Base-by-base conservation (phyloP, 176 grass and related monocot genomes). In the Oryza rufipogon region DNA sequence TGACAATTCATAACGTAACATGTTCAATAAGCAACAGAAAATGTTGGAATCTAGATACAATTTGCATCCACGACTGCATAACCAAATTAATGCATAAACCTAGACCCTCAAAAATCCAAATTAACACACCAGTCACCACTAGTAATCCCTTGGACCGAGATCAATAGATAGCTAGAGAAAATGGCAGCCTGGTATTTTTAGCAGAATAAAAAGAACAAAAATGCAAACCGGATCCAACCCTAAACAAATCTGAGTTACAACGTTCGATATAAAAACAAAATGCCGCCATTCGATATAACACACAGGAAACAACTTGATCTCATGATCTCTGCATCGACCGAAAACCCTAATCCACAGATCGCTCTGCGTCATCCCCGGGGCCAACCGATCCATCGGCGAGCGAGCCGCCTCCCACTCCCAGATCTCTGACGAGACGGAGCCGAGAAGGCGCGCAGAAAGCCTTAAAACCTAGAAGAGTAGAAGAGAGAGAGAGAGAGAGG, bases 231-330 rank as follows among this genome's bases (percentile, higher is more conserved):
- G 49, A 44, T 4, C 4, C 2, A 4, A 26, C 39, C 28, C 80
- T 12, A 16, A 39, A 15, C 47, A 19, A 41, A 42, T 11, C 1
- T 25, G 70, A 26, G 22, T 15, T 28, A 47, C 9, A 32, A 73
- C 22, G 20, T 23, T 47, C 54, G 48, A 74, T 1, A 22, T 1
- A 13, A 10, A 32, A 8, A 36, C 30, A 15, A 30, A 82, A 33
- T 10, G 11, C 3, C 20, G 4, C 54, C 54, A 34, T 46, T 23
- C 8, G 58, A 11, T 63, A 23, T 61, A 20, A n/a, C 58, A 7
- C 11, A n/a, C 10, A 26, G 22, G 74, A 11, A 89, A 19, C 47
- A 70, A 89, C 39, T 41, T 9, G 82, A 85, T 86, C 81, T 76
- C 69, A 20, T 41, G 56, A 47, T 13, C 8, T 5, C 65, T 23